phyloP scores from a whole-genome alignment of 139 green algal species.

The Astrephomene gubernaculifera region DNA sequence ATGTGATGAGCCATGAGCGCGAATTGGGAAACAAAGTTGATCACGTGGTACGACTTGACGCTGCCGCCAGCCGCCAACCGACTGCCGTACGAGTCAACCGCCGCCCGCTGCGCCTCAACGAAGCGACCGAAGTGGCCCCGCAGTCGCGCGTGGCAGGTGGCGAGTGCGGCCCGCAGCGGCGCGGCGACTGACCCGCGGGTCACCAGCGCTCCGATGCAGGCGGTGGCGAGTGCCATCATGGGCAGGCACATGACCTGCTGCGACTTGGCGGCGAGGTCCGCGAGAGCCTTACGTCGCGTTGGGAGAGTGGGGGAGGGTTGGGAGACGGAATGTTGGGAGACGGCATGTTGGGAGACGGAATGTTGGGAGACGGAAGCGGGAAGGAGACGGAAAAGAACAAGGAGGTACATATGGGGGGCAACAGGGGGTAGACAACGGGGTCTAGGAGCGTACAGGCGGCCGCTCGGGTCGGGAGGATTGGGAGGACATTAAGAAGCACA shows the following conservation, averaged over 20 bases:
- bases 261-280: slow-evolving; percentile 42
- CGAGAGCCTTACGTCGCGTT: neutral
- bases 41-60: slow-evolving; percentile 61
- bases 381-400: too few relatives aligned
- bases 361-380: too few relatives aligned
- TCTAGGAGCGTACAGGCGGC: too few relatives aligned
- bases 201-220: slow-evolving; percentile 12
- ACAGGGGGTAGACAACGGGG: too few relatives aligned
- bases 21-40: slow-evolving; percentile 62
- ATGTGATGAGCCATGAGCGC: slow-evolving; percentile 55
- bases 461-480: too few relatives aligned
- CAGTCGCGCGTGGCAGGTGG: slow-evolving; percentile 36
- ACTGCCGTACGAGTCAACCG: slow-evolving; percentile 47
- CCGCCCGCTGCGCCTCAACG: slow-evolving; percentile 23
- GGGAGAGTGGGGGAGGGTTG: neutral
- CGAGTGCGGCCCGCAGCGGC: slow-evolving; percentile 18
- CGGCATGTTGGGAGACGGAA: too few relatives aligned
- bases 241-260: slow-evolving; percentile 55
- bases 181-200: slow-evolving; percentile 3
- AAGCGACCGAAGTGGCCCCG: slow-evolving; percentile 14
- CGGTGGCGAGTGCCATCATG: slow-evolving; percentile 41
- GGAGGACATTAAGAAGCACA: too few relatives aligned
- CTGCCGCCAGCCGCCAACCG: slow-evolving; percentile 1
- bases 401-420: too few relatives aligned
- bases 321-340: too few relatives aligned